Evolutionary conservation across 257 asterid genomes (phyloP), one percentile per base, ranked within the genome.

Genomic region (Apocynum venetum): DNA sequence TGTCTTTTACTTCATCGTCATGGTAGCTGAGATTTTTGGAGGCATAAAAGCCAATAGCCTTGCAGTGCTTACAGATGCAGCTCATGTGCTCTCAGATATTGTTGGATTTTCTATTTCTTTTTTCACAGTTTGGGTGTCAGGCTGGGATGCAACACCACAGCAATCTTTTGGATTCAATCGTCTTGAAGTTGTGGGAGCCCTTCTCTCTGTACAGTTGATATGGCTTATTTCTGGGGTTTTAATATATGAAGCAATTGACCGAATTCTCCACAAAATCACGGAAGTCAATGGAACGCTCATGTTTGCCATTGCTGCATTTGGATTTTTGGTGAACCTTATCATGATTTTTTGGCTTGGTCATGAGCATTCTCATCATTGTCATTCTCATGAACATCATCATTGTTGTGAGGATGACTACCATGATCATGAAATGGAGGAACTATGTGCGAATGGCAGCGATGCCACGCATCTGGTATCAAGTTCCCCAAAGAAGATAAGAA

Each of bases 111-210:
- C 84, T 72, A 85, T 91, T 75, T 89, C 97, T 71, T 93, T 93
- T 41, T 88, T 90, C 61, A 79, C 96, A 0, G 89, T 93, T 4
- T 84, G 92, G 89, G 88, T 85, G 53, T 91, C 97, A 0, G 89
- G 97, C 46, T 88, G 96, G 96, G 80, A 82, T 63, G 87, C 92
- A 35, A 91, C 98, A 0, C 81, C 92, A 0, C 86, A 77, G 71
- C 92, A 87, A 40, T 93, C 96, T 13, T 93, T 88, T 61, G 98
- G 98, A 36, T 93, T 78, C 83, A 79, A 85, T 51, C 96, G 97
- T 17, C 82, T 91, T 19, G 97, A 93, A 84, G 96, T 93, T 6
- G 79, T 93, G 5, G 98, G 98, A 41, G 96, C 92, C 80, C 95
- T 93, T 77, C 14, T 91, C 44, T 90, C 96, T 0, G 86, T 93